Evolutionary conservation across 768 basidiomycete genomes (phyloP), one percentile per base, ranked within the genome.

Genomic region (Rubroboletus pulcherrimus): DNA sequence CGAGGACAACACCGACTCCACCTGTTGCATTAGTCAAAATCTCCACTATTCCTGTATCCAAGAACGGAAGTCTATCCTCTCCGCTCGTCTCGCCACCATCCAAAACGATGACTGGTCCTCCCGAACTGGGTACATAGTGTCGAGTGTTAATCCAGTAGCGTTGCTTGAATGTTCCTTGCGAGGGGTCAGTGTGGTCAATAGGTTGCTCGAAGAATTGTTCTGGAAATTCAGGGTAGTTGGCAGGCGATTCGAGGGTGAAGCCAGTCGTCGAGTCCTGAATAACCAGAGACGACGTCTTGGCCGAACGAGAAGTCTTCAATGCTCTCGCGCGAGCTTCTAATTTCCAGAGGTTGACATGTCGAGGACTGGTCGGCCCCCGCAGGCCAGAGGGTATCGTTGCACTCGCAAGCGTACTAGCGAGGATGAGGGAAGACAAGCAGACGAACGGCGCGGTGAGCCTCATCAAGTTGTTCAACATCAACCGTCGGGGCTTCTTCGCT

Each of bases 31-130:
- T 85, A 3, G 90, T 77, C 53, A 98, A 75, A 55, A 97, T 95
- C 43, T 92, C 89, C 7, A 89, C 81, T 59, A 98, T 95, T 2
- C 94, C 91, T 0, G 82, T 87, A 58, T 91, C 86, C 59, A 77
- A 64, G 65, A 77, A 79, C 24, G 73, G 74, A 42, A 78, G 53
- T 41, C 84, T 62, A 39, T 88, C 81, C 70, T 83, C 84, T 19
- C 93, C 96, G 58, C 82, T 87, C 4, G 93, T 96, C 74, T 98
- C 96, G 15, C 96, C 96, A 1, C 92, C 93, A 70, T 98, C 96
- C 21, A 98, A 73, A 2, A 98, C 83, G 61, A 93, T 87, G 21
- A 98, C 91, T 0, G 95, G 96, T 2, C 85, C 89, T 42, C 85
- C 84, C 2, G 78, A 72, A 7, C 85, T 79, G 0, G 84, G 77